Conservation (phyloP, 495 filamentous ascomycete species). For the Hyaloscypha hepaticicola region DNA sequence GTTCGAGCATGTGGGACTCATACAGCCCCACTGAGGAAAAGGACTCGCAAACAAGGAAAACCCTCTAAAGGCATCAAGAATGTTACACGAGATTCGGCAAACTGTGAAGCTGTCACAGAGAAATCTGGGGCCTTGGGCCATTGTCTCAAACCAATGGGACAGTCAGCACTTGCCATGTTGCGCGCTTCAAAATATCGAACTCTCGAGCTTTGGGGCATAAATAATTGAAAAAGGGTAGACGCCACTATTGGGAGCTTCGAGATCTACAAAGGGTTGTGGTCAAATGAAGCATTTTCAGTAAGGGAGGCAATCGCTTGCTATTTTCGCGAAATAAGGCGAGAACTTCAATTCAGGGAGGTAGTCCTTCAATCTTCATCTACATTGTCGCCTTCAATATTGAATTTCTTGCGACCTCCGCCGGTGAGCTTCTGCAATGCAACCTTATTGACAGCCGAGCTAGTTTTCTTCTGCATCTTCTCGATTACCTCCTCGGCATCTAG, state of each 20-base stretch:
- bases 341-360: conserved; percentile 14
- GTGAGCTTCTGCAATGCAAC: conserved; percentile 85
- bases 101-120: no score
- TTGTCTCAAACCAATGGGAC: neutral
- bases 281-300: neutral
- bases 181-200: conserved; percentile 2
- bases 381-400: conserved; percentile 60
- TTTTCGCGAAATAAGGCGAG: neutral
- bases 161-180: no score
- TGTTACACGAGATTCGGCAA: neutral
- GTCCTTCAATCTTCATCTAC: conserved; percentile 27
- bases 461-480: conserved; percentile 92
- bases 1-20: conserved; percentile 21
- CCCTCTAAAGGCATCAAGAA: neutral
- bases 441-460: conserved; percentile 80
- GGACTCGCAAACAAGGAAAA: neutral
- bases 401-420: conserved; percentile 78
- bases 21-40: neutral
- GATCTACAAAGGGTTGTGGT: conserved; percentile 1
- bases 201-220: conserved; percentile 6
- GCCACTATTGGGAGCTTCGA: no score
- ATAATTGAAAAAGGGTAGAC: conserved; percentile 1
- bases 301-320: conserved; percentile 5
- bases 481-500: conserved; percentile 94
- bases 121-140: no score